Evolutionary conservation across 2,329 filamentous ascomycete species (phyloP).

Genomic region (Alternaria rosae): DNA sequence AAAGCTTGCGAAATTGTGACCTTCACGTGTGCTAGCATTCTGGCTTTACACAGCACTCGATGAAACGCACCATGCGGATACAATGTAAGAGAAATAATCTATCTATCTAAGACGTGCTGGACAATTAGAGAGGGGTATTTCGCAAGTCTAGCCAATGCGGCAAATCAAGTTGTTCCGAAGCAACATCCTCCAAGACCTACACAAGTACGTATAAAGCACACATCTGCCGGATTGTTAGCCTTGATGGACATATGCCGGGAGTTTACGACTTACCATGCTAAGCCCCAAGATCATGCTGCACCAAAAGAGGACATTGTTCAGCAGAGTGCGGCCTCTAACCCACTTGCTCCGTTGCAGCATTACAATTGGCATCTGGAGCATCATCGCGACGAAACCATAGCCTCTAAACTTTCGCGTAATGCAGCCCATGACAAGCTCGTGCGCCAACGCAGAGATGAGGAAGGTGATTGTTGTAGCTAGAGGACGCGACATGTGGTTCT

Average conservation of each 20-base stretch:
- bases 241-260: neutral
- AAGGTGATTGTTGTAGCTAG: slow-evolving; percentile 91
- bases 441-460: slow-evolving; percentile 84
- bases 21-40: neutral
- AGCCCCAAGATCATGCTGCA: slow-evolving; percentile 87
- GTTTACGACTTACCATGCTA: slow-evolving; percentile 69
- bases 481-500: slow-evolving; percentile 76
- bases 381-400: slow-evolving; percentile 93
- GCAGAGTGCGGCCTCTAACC: slow-evolving; percentile 75
- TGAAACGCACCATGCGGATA: neutral
- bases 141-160: slow-evolving; percentile 11
- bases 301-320: slow-evolving; percentile 85
- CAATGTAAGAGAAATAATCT: neutral
- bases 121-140: slow-evolving; percentile 26
- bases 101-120: neutral
- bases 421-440: slow-evolving; percentile 96
- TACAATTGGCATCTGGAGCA: slow-evolving; percentile 96
- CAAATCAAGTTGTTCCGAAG: neutral
- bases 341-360: slow-evolving; percentile 82
- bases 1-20: slow-evolving; percentile 12
- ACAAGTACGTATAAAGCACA: slow-evolving; percentile 52
- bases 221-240: slow-evolving; percentile 34
- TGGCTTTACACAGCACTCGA: neutral
- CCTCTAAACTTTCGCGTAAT: slow-evolving; percentile 96
- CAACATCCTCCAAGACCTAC: slow-evolving; percentile 9